phyloP scores from a whole-genome alignment of 192 early-diverging fungal species.

The Dissophora globulifera region DNA sequence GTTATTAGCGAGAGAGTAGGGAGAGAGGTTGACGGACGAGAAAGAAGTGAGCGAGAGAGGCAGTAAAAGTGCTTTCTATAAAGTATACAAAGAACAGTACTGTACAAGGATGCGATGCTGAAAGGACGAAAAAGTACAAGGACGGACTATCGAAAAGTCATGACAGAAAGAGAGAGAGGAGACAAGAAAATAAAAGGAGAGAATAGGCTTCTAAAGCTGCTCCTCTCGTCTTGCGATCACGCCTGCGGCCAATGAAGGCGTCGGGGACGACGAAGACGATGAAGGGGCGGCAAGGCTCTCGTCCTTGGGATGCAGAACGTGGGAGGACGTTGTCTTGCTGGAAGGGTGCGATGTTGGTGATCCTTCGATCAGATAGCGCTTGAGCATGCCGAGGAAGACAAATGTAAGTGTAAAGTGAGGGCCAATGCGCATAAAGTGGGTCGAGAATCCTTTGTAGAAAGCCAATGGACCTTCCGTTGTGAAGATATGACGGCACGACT shows the following conservation, averaged over 20 bases:
- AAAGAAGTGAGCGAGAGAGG: background rate
- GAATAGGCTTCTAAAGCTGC: slow-evolving; percentile 34
- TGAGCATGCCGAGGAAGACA: slow-evolving; percentile 73
- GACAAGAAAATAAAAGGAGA: slow-evolving; percentile 10
- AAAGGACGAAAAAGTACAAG: background rate
- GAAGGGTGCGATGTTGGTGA: background rate
- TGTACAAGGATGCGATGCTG: slow-evolving; percentile 14
- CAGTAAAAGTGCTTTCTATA: slow-evolving; percentile 26
- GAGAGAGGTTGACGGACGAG: background rate
- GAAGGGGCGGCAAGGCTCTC: slow-evolving; percentile 21
- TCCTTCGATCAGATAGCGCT: slow-evolving; percentile 50
- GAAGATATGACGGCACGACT: slow-evolving; percentile 53
- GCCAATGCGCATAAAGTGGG: slow-evolving; percentile 82
- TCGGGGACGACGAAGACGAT: slow-evolving; percentile 26
- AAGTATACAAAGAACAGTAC: slow-evolving; percentile 24
- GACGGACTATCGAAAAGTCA: background rate
- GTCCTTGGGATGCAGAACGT: slow-evolving; percentile 29
- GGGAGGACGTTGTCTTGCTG: background rate
- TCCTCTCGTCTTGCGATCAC: slow-evolving; percentile 48
- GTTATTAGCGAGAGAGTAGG: background rate
- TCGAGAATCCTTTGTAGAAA: slow-evolving; percentile 78
- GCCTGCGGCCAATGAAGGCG: slow-evolving; percentile 28
- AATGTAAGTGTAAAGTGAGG: slow-evolving; percentile 83
- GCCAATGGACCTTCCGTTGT: slow-evolving; percentile 73
- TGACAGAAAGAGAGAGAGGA: background rate